Evolutionary conservation across 176 grass and related monocot genomes (phyloP), one percentile per base, ranked within the genome.

Genomic region (Dactylis glomerata): DNA sequence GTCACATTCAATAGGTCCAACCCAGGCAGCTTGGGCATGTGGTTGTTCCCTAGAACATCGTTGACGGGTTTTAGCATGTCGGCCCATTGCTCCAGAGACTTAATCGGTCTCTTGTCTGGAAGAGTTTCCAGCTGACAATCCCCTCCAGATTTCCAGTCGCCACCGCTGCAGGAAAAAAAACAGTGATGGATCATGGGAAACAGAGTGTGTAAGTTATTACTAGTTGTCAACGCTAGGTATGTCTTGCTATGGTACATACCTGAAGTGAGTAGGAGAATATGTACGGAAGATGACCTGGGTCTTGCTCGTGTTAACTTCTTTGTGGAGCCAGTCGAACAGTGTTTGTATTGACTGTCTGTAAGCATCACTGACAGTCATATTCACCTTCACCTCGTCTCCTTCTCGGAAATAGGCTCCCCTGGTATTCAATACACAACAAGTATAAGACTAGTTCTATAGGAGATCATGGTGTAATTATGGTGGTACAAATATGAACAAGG

Each of bases 201-300:
- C 28, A 71, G 22, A 13, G 61, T 17, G 61, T 17, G 61, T 17
- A 2, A 64, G 28, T 8, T 30, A 30, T 0, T 3, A 72, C 5
- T 27, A 28, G 14, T 30, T 1, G 57, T 14, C 61, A 64, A n/a
- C n/a, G n/a, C 28, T 32, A 64, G 61, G 5, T 55, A 55, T 3
- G 51, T 0, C 1, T 54, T 54, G 6, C 0, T 54, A 7, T 1
- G 33, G 20, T 10, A 84, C 88, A 76, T 13, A 97, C 95, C 95
- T 94, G 95, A 97, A 94, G 91, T 97, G 95, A 50, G 88, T 88
- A 24, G 95, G 95, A 86, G 95, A 85, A 82, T 97, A 94, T 26
- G 92, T 97, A 22, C 92, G 90, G 80, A 91, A 97, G 73, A 97
- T 91, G 88, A 89, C 86, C 68, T 94, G 92, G 42, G 90, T 97